Percentiles rank a stretch among this genome's conserved stretches.
Conservation (phyloP, 1,284 basidiomycete genomes). For the Pisolithus thermaeus region DNA sequence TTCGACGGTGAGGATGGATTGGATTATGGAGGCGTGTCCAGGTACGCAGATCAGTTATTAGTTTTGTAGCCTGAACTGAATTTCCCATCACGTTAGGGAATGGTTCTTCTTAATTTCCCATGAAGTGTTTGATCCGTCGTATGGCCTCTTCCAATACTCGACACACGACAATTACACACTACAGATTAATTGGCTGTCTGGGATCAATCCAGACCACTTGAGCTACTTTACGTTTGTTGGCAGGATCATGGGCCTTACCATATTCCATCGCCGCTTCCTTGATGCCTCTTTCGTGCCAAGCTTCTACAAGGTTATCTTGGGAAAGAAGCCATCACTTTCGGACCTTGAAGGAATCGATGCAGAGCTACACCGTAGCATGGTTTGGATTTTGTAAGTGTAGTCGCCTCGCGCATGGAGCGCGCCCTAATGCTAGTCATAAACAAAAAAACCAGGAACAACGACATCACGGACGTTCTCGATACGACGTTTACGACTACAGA, state of each 20-base stretch:
- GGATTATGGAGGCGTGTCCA: slow-evolving; percentile 96
- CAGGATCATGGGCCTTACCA: slow-evolving; percentile 87
- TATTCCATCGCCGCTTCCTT: slow-evolving; percentile 98
- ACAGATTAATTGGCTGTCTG: slow-evolving; percentile 96
- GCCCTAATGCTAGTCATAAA: slow-evolving; percentile 2
- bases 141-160: slow-evolving; percentile 98
- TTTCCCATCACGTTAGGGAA: slow-evolving; percentile 54
- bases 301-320: slow-evolving; percentile 98
- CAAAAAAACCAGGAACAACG: slow-evolving; percentile 68
- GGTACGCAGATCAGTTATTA: slow-evolving; percentile 42
- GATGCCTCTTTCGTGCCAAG: slow-evolving; percentile 99
- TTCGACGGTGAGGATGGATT: slow-evolving; percentile 98
- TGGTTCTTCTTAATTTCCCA: slow-evolving; percentile 99
- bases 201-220: slow-evolving; percentile 97
- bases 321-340: slow-evolving; percentile 79
- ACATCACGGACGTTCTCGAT: slow-evolving; percentile 91
- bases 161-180: slow-evolving; percentile 99
- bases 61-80: background rate
- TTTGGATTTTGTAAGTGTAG: slow-evolving; percentile 89
- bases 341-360: slow-evolving; percentile 91
- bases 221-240: slow-evolving; percentile 99
- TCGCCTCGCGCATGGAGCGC: background rate
- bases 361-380: slow-evolving; percentile 85
- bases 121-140: slow-evolving; percentile 99
- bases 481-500: slow-evolving; percentile 95